Percentiles rank a stretch among this genome's conserved stretches.
phyloP scores from a whole-genome alignment of 2,329 filamentous ascomycete species.

The Pochonia chlamydosporia region DNA sequence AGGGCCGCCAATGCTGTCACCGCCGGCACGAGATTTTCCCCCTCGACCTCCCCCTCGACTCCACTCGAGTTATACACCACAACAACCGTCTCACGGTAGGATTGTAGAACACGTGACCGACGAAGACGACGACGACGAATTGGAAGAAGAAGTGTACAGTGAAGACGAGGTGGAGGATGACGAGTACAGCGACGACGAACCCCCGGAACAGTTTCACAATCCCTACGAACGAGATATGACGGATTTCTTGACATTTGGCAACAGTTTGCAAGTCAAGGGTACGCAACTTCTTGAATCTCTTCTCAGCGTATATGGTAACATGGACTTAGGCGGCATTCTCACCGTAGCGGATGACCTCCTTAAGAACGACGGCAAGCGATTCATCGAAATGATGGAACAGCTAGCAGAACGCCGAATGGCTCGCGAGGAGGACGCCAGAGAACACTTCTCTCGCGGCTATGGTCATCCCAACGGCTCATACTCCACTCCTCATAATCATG shows the following conservation, averaged over 20 bases:
- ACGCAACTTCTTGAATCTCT: constrained; percentile 42
- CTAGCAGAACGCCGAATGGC: constrained; percentile 96
- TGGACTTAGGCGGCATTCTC: constrained; percentile 80
- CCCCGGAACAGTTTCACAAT: constrained; percentile 62
- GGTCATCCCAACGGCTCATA: constrained; percentile 56
- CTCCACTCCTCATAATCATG: constrained; percentile 61
- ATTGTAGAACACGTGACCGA: constrained; percentile 62
- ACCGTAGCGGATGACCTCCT: constrained; percentile 97
- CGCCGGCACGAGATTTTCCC: constrained; percentile 53
- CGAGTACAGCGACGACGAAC: constrained; percentile 61
- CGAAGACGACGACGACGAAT: constrained; percentile 50
- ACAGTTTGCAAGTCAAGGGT: constrained; percentile 91
- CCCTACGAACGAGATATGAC: constrained; percentile 59
- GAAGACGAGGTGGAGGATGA: constrained; percentile 52
- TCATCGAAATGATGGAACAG: constrained; percentile 99
- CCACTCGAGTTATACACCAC: constrained; percentile 53
- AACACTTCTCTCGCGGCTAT: constrained; percentile 55
- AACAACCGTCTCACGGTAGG: constrained; percentile 68
- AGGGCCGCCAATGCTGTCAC: constrained; percentile 46
- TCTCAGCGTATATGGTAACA: constrained; percentile 40
- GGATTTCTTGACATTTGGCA: constrained; percentile 97
- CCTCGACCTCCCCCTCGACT: constrained; percentile 53
- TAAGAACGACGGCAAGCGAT: constrained; percentile 98
- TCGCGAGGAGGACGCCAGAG: constrained; percentile 78
- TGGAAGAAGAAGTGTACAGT: constrained; percentile 44